phyloP scores from a whole-genome alignment of 352 stramenopile species.

The Thalassiosira livingstoniorum region DNA sequence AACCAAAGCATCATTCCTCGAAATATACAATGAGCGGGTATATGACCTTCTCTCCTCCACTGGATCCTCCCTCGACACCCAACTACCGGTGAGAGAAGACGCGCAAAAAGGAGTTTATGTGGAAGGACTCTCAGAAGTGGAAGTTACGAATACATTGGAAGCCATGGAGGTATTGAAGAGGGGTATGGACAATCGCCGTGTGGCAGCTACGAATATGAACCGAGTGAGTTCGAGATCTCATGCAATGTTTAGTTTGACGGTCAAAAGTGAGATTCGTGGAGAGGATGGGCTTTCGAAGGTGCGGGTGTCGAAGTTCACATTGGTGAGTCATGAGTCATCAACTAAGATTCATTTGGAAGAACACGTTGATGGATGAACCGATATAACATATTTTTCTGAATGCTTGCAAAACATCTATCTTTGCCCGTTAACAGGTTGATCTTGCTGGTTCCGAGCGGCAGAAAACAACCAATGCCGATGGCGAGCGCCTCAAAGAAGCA shows the following conservation, averaged over 20 bases:
- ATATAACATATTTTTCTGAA: no score
- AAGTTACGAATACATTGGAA: conserved; percentile 42
- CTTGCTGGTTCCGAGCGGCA: conserved; percentile 63
- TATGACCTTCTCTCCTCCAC: conserved; percentile 62
- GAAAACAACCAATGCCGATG: conserved; percentile 81
- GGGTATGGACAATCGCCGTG: conserved; percentile 40
- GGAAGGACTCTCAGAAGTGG: conserved; percentile 40
- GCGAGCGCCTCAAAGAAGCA: conserved; percentile 93
- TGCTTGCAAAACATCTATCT: no score
- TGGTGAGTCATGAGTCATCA: no score
- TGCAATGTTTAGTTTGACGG: conserved; percentile 56
- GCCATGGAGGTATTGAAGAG: conserved; percentile 45
- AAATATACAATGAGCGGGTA: conserved; percentile 70
- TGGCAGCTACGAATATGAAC: conserved; percentile 68
- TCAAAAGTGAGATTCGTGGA: conserved; percentile 38
- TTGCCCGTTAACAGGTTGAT: no score
- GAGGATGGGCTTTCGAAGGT: conserved; percentile 48
- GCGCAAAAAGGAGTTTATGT: conserved; percentile 56
- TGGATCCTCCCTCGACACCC: conserved; percentile 20
- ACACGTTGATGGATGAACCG: no score
- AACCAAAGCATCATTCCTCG: conserved; percentile 64
- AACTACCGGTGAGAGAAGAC: conserved; percentile 58
- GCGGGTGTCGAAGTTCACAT: conserved; percentile 52
- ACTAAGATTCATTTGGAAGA: no score
- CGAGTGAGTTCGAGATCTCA: conserved; percentile 51